Evolutionary conservation across 2,329 filamentous ascomycete species (phyloP), one percentile per base, ranked within the genome.

Genomic region (Xylariaceae sp.): DNA sequence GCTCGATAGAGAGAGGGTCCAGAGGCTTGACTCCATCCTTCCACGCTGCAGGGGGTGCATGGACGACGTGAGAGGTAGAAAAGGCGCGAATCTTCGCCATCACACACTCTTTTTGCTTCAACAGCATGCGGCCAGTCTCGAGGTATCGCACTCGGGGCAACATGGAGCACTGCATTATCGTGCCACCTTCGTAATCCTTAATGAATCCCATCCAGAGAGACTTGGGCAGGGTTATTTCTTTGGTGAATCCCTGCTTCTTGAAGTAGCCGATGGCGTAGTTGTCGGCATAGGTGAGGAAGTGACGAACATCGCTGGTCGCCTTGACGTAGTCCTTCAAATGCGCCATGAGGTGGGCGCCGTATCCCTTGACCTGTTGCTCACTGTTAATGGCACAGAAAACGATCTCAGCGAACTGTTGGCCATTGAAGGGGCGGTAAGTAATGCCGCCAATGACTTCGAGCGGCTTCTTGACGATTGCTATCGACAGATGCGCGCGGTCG

Each of bases 221-320:
- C 69, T 87, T 88, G 61, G 93, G 89, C 1, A 97, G 83, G 0
- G 91, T 96, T 63, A 97, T 96, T 68, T 97, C 92, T 73, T 97
- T 97, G 2, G 92, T 96, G 71, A 97, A 97, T 0, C 93, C 93
- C 73, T 97, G 93, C 73, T 97, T 97, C 74, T 96, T 95, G 76
- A 97, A 97, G 74, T 97, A 97, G 15, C 93, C 93, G 66, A 96
- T 97, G 54, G 93, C 93, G 71, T 97, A 96, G 74, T 97, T 97
- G 74, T 97, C 93, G 65, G 93, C 93, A 70, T 97, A 97, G 1
- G 93, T 97, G 3, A 97, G 80, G 74, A 97, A 97, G 74, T 97
- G 91, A 91, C 96, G 96, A 53, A 97, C 91, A 65, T 92, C 87
- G 54, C 89, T 94, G 1, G 92, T 96, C 3, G 92, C 91, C 74